Evolutionary conservation across 2,329 filamentous ascomycete genomes (phyloP).

Genomic region (Diaporthe capsici): DNA sequence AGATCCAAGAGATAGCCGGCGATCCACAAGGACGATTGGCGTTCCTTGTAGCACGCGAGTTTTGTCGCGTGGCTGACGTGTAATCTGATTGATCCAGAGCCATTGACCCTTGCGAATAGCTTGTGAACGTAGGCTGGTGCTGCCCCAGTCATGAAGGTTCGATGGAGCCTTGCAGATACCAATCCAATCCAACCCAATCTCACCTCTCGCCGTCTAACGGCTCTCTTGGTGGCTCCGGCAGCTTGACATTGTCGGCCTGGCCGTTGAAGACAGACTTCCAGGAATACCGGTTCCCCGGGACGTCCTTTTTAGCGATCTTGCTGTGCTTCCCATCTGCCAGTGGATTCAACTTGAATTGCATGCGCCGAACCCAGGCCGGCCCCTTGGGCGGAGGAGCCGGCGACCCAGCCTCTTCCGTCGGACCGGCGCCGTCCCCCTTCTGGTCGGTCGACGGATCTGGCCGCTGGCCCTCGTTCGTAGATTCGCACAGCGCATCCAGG

Average conservation of each 20-base stretch:
- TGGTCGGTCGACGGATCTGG: not conserved
- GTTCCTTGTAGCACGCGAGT: not conserved
- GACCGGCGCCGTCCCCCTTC: not conserved
- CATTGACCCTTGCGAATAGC: not conserved
- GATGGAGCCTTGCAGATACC: not conserved
- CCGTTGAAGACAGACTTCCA: not conserved
- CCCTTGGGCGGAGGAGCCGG: not conserved
- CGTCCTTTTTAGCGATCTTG: not conserved
- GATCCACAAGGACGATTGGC: slow-evolving; percentile 12
- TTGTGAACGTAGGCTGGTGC: not conserved
- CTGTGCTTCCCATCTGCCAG: not conserved
- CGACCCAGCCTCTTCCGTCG: not conserved
- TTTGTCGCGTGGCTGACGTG: slow-evolving; percentile 1
- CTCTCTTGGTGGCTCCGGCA: not conserved
- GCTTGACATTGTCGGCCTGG: slow-evolving; percentile 8
- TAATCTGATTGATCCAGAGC: not conserved
- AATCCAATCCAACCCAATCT: not conserved
- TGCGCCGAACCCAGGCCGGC: slow-evolving; percentile 23
- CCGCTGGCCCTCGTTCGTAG: not conserved
- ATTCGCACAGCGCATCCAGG: not conserved
- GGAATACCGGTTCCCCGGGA: not conserved
- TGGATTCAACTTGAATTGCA: slow-evolving; percentile 16
- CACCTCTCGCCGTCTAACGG: not conserved
- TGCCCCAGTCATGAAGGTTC: not conserved
- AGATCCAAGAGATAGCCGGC: slow-evolving; percentile 19